These are phyloP conservation scores for Anthracocystis walkeri DNA, from an alignment of 1,284 basidiomycete species.

Conservation along the genomic window DNA sequence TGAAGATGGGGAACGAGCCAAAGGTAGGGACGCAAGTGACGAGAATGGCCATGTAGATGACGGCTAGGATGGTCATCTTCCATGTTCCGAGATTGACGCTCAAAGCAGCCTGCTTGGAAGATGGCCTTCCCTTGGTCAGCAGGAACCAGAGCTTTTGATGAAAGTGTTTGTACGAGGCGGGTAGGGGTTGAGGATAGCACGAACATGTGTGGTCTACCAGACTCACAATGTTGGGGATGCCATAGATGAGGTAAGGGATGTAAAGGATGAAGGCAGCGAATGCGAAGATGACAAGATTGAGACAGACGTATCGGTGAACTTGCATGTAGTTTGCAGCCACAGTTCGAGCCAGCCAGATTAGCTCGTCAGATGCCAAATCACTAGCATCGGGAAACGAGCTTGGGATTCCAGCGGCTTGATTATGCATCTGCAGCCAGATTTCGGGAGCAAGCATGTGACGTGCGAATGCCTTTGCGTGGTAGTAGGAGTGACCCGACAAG, in stretches of 20 bases:
- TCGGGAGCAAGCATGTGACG: conserved; percentile 1
- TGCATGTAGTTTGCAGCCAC: conserved; percentile 14
- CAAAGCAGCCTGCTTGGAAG: background rate
- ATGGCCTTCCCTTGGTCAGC: conserved; percentile 15
- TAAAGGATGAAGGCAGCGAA: background rate
- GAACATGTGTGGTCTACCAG: conserved; percentile 17
- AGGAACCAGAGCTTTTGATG: conserved; percentile 13
- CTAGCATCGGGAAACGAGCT: background rate
- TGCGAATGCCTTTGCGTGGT: conserved; percentile 9
- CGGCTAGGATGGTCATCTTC: conserved; percentile 31
- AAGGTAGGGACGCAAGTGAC: conserved; percentile 11
- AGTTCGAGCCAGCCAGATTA: conserved; percentile 16
- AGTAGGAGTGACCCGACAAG: conserved; percentile 9
- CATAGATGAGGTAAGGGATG: conserved; percentile 7
- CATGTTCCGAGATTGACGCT: conserved; percentile 17
- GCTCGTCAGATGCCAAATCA: conserved; percentile 17
- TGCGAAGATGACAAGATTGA: conserved; percentile 18
- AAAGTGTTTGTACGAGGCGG: conserved; percentile 5
- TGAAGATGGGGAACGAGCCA: conserved; percentile 16
- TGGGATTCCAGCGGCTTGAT: background rate
- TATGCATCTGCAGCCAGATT: background rate
- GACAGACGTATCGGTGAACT: conserved; percentile 5
- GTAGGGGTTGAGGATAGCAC: conserved; percentile 1
- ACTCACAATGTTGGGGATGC: conserved; percentile 17
- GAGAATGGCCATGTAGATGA: conserved; percentile 10